Evolutionary conservation across 495 filamentous ascomycete species (phyloP), one percentile per base, ranked within the genome.

Genomic region (Penicillium subrubescens): DNA sequence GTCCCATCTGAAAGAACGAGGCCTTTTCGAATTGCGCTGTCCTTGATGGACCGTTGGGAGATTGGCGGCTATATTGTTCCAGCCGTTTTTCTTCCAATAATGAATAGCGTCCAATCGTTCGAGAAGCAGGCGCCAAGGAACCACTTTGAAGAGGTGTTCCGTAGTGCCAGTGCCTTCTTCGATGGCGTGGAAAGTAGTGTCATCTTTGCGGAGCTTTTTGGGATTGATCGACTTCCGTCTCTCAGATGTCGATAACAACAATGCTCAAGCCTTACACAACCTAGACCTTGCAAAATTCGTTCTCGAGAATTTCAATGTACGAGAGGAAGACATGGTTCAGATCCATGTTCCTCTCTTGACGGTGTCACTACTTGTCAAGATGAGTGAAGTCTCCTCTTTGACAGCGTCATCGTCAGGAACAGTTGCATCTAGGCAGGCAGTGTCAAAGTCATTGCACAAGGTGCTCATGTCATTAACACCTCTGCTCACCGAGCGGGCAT

Each of bases 31-130:
- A 93, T 98, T 62, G 95, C 92, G 59, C 81, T 97, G 6, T 97
- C 96, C 17, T 78, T 99, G 57, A 97, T 98, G 96, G 95, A 99
- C 79, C 86, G 92, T 33, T 97, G 92, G 93, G 96, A 99, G 71
- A 92, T 99, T 69, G 95, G 95, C 21, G 92, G 91, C 12, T 79
- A 93, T 25, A 88, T 99, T 55, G 88, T 97, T 7, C 91, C 94
- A 0, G 87, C 90, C 33, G 86, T 98, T 12, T 98, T 99, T 70
- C 78, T 96, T 2, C 91, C 93, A 12, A 87, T 92, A n/a, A 85
- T 98, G 62, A 79, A 88, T 71, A 94, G 87, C 63, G 86, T 96
- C 50, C 87, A 88, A 64, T 73, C 77, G 19, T 97, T 92, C 77
- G 87, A 93, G 72, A 73, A 46, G 73, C 77, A 59, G 79, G 89